Conservation (phyloP, 2,329 filamentous ascomycete genomes). For the Phaeoacremonium minimum region DNA sequence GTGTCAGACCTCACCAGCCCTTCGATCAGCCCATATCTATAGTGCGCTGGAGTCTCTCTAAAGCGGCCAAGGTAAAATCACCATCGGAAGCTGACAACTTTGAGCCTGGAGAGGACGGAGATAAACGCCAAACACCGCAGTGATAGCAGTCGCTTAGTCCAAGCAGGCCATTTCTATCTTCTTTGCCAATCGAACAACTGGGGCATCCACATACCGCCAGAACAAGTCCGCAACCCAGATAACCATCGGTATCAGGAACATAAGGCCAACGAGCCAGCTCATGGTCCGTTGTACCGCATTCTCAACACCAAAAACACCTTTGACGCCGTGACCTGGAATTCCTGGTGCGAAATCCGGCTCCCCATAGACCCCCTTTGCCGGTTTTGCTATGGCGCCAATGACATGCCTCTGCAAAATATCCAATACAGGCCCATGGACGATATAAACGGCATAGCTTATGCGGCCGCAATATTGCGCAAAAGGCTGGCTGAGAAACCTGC, state of each 20-base stretch:
- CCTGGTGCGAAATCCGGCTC: slow-evolving; percentile 13
- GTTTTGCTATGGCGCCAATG: slow-evolving; percentile 17
- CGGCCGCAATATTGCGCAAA: slow-evolving; percentile 51
- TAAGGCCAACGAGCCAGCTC: slow-evolving; percentile 32
- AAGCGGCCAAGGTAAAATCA: too few relatives aligned
- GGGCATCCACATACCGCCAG: slow-evolving; percentile 52
- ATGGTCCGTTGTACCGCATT: slow-evolving; percentile 21
- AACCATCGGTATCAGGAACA: slow-evolving; percentile 26
- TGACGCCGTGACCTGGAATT: slow-evolving; percentile 19
- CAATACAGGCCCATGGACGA: slow-evolving; percentile 50
- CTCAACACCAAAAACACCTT: slow-evolving; percentile 24
- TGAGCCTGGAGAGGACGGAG: too few relatives aligned
- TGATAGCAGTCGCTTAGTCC: too few relatives aligned
- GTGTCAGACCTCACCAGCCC: too few relatives aligned
- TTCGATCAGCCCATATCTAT: too few relatives aligned
- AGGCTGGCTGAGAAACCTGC: slow-evolving; percentile 35
- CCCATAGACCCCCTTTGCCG: slow-evolving; percentile 15
- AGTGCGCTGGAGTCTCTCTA: too few relatives aligned
- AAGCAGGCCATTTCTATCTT: slow-evolving; percentile 19
- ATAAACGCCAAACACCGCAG: too few relatives aligned
- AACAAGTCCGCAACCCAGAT: slow-evolving; percentile 57
- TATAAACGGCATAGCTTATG: slow-evolving; percentile 54
- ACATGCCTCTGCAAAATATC: slow-evolving; percentile 26
- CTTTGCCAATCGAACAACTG: slow-evolving; percentile 20
- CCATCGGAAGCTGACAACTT: too few relatives aligned